phyloP scores from a whole-genome alignment of 768 basidiomycete species.

The Cubamyces sp. region DNA sequence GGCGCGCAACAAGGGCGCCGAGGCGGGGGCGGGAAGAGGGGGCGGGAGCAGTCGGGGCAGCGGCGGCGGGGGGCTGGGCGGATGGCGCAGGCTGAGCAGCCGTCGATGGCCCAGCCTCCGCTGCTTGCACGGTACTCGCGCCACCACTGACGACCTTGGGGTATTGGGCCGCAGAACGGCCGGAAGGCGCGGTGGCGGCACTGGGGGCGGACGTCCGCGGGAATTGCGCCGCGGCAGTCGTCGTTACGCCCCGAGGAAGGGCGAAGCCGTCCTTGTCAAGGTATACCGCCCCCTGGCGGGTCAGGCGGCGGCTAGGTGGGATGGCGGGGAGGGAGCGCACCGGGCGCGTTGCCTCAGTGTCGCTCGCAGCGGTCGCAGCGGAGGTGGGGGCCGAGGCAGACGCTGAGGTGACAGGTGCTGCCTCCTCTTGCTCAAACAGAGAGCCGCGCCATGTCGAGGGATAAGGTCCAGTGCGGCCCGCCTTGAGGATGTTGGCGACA shows the following conservation, averaged over 20 bases:
- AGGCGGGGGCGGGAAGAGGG: not conserved
- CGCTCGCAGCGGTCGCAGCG: not conserved
- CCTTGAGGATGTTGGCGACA: constrained; percentile 16
- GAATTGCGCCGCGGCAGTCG: constrained; percentile 4
- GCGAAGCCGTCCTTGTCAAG: constrained; percentile 13
- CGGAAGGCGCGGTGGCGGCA: not conserved
- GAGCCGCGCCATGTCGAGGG: constrained; percentile 13
- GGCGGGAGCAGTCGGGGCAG: not conserved
- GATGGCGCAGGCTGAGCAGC: not conserved
- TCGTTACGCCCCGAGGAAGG: constrained; percentile 1
- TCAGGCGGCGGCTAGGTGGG: not conserved
- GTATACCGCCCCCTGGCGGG: constrained; percentile 10
- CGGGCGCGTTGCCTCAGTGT: not conserved
- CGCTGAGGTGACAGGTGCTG: not conserved
- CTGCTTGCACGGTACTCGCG: not conserved
- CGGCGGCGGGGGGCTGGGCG: not conserved
- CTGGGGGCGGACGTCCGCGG: not conserved
- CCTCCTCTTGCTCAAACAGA: constrained; percentile 6
- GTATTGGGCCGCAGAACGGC: not conserved
- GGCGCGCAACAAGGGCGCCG: constrained; percentile 4
- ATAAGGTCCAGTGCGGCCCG: not conserved
- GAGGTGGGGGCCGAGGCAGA: not conserved
- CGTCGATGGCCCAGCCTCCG: not conserved
- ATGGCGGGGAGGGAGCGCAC: not conserved
- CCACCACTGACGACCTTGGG: not conserved